Evolutionary conservation across 768 basidiomycete genomes (phyloP), one percentile per base, ranked within the genome.

Genomic region (Pisolithus tinctorius): DNA sequence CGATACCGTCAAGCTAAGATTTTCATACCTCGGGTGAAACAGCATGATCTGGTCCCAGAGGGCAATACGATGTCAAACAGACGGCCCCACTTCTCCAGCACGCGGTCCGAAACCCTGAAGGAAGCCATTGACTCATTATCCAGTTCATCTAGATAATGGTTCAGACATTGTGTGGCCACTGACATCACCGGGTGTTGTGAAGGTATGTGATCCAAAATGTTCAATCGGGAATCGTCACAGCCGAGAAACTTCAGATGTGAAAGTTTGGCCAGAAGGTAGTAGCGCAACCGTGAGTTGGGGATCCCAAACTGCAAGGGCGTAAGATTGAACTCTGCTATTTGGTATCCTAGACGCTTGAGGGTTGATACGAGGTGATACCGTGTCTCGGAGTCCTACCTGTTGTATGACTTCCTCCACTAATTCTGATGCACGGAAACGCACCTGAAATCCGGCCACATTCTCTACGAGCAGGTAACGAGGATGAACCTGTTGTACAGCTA

Each of bases 371-470:
- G 68, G 7, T 75, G 69, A 52, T 69, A 63, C 39, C 86, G 77
- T 4, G 87, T 88, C 25, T 65, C 77, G 1, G 88, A 91, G 7
- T 71, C 69, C 88, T 92, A 63, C 46, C 16, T 34, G 43, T 10
- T 49, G 27, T 13, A 31, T 49, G 36, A 41, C 45, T 38, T 54
- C 64, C 30, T 60, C 41, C 10, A 29, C 29, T 34, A 36, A 36
- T 43, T 23, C 10, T 23, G 13, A 44, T 11, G 23, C 20, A 47
- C 17, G 47, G 51, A 38, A 45, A 66, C 65, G 59, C 63, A 87
- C 88, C 81, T 88, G 86, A 57, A 91, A 91, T 7, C 87, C 88
- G 9, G 82, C 86, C 4, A 92, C 89, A 57, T 91, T 91, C 62
- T 91, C 89, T 8, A 92, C 71, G 10, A 91, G 73, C 9, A 91